Evolutionary conservation across 192 early-diverging fungal species (phyloP), one percentile per base, ranked within the genome.

Genomic region (Backusella macrospora): DNA sequence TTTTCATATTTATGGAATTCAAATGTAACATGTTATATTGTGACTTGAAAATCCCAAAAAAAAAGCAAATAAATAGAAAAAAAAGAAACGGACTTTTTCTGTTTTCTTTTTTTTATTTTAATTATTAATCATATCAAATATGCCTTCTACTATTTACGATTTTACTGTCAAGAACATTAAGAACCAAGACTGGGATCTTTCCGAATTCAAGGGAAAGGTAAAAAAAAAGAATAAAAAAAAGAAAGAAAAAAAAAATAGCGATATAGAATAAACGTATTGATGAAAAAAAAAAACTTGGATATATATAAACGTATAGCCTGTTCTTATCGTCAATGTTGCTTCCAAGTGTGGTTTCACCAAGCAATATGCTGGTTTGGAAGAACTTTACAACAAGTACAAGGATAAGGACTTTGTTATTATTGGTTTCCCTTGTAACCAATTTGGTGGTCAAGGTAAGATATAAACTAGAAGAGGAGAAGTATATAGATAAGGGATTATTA

Each of bases 401-500:
- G 86, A 86, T 37, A 68, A 70, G 45, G 94, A 92, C 13, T 88
- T 98, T 59, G 89, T 90, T 38, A 82, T 98, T 68, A 78, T 97
- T 65, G 96, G 95, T 16, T 93, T 94, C 83, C 96, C 96, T n/a
- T 91, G 89, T 78, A 96, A 97, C 86, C 91, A 95, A 86, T 96
- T 96, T 74, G 91, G 83, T n/a, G 76, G 73, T 16, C 93, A 94
- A 80, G 71, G 71, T 63, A 72, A 72, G 15, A 34, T 6, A 72
- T 21, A 59, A 64, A 79, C 77, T 2, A 23, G 39, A 26, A 3
- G 7, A 49, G 8, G n/a, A 59, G 7, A 12, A 14, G 5, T 67
- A 3, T 29, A 13, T 9, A 12, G 37, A 23, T 38, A 21, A 21
- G n/a, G 16, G 21, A 10, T 38, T 9, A 6, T 45, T 15, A 47